Evolutionary conservation across 1,284 basidiomycete species (phyloP), one percentile per base, ranked within the genome.

Genomic region (Xerocomus amazonicus): DNA sequence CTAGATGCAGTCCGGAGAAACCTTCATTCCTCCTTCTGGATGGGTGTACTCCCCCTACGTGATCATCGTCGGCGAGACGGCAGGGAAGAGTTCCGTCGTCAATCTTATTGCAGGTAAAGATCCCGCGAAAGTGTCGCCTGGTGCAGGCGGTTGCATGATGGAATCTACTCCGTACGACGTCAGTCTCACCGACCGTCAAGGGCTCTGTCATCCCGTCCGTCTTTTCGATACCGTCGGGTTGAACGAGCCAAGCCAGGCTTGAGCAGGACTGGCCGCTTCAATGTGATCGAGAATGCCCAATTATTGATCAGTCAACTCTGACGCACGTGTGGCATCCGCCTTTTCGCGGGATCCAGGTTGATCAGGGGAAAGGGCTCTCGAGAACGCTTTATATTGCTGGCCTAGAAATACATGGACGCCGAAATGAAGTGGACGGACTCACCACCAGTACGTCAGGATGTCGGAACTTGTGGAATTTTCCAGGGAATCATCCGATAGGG

Each of bases 31-130:
- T 1, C 45, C 51, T 32, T 23, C 50, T 26, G 58, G 48, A 23
- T 51, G 40, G 16, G 9, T 31, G 10, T 36, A 7, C 16, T 37
- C 53, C 55, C 52, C 36, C 38, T 65, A 63, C 29, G 23, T 63
- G 6, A 54, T 63, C 9, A 32, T 63, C 17, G 63, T 63, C 9
- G 61, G 63, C 2, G 61, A 62, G 43, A 52, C 59, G 2, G 48
- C 39, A 6, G 62, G 56, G n/a, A 62, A 63, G 36, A 65, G 60
- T 43, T 62, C 62, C 8, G 49, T 61, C 9, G 46, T 62, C 42
- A 62, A 62, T 36, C 53, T 65, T 33, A 54, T 62, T 16, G 53
- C 59, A 17, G 56, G 54, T 9, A 31, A 50, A n/a, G 9, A 14
- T 3, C 39, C 63, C 6, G 63, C 61, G 13, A 16, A 41, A 7